Evolutionary conservation across 495 filamentous ascomycete genomes (phyloP), one percentile per base, ranked within the genome.

Genomic region (Chaetomidium leptoderma): DNA sequence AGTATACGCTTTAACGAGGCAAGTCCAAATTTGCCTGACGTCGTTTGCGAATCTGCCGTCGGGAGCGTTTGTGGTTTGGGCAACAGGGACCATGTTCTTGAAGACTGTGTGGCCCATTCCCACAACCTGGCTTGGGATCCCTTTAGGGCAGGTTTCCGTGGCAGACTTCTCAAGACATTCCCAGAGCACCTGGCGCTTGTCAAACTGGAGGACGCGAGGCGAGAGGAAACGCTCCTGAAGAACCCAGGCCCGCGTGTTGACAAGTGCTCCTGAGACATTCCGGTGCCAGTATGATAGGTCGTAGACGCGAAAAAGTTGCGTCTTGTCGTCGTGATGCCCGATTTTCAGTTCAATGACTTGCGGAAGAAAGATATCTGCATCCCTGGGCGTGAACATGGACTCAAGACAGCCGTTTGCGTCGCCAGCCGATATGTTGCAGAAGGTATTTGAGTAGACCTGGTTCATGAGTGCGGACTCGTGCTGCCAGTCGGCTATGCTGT

Each of bases 211-310:
- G 42, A 44, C 21, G 42, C 42, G 42, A 26, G 42, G 21, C 4
- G 21, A 44, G 23, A 44, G 42, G 42, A 44, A 44, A 26, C 42
- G 42, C 42, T 44, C 42, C 42, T 44, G 42, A 26, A 44, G 23
- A 44, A 44, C 21, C 42, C 42, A 44, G 21, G 21, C 42, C 8
- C 42, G 42, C 13, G 21, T 44, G 21, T 44, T 44, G 21, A 44
- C 42, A 27, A 44, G 42, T 44, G 42, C 42, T 26, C 23, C 8
- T 1, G 42, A 44, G 42, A 27, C 21, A 44, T 13, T 44, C 17
- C 42, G 42, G 8, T 27, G 42, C 42, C 42, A 44, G 21, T 44
- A 44, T 10, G 21, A 8, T 1, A 4, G 0, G 42, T 44, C 42
- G 42, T 44, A 44, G 42, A 44, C 23, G 21, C 42, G 42, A 26